Base-by-base conservation (phyloP, 257 asterid species). In the Solanum paucissectum region DNA sequence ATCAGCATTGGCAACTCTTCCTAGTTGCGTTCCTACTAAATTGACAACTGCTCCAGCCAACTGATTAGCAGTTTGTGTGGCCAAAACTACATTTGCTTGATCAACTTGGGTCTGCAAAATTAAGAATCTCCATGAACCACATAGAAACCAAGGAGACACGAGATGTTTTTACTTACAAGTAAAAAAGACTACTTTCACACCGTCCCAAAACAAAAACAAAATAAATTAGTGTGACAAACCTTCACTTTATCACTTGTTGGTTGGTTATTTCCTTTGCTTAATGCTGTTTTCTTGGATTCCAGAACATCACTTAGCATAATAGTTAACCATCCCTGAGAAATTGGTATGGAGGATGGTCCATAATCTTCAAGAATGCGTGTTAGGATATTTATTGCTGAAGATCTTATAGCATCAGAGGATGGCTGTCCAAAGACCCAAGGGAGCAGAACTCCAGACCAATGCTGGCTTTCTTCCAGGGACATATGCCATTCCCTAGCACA, bases 241-340 rank as follows among this genome's bases (percentile, higher is more conserved):
- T 97, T 94, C 86, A 96, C 95, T 93, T 95, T 93, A 83, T 93
- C 98, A 93, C 87, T 94, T 79, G 90, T 86, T 84, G 92, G 93
- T 92, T 92, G 94, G 79, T 88, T 89, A 88, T 86, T 95, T 90
- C 92, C 99, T 90, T 93, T 93, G 64, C 89, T 37, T 90, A 94
- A 91, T 68, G 92, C 87, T 58, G 90, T 90, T 88, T 95, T 97
- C 91, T 92, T 94, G 92, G 90, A 91, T 90, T 88, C 93, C 84
- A 97, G 92, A 88, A 94, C 87, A 89, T 97, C 98, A 25, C 92
- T 90, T 64, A 97, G 91, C 91, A 96, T 91, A 86, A 97, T 84
- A 87, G 97, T 93, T 89, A 97, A 91, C 99, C 99, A 97, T 90
- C 96, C 99, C 92, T 97, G 99, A 91, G 99, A 96, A 87, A 96